phyloP scores from a whole-genome alignment of 345 rosid genomes.

The Citrus glauca region DNA sequence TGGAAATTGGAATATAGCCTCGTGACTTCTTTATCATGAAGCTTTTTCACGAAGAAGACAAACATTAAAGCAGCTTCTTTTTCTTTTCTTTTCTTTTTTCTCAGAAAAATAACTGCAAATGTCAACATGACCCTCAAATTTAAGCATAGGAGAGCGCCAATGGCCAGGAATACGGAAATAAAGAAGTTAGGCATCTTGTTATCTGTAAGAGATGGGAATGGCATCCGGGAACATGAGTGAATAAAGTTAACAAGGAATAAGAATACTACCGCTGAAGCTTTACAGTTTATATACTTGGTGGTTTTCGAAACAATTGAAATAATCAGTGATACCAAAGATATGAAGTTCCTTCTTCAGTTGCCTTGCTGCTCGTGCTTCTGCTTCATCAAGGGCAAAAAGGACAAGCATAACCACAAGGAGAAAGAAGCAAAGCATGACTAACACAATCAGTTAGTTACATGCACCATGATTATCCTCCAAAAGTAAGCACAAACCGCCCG shows the following conservation, averaged over 20 bases:
- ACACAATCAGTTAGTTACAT: neutral
- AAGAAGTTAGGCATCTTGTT: slow-evolving; percentile 34
- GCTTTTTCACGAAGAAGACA: neutral
- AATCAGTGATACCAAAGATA: slow-evolving; percentile 17
- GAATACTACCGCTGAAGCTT: slow-evolving; percentile 6
- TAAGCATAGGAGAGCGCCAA: slow-evolving; percentile 11
- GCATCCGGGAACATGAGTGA: slow-evolving; percentile 27
- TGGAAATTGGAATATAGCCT: neutral
- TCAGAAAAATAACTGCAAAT: neutral
- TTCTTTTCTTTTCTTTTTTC: neutral
- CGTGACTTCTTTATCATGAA: neutral
- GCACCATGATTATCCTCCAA: neutral
- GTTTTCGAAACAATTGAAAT: slow-evolving; percentile 15
- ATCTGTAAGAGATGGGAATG: slow-evolving; percentile 21
- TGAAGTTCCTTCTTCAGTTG: slow-evolving; percentile 44
- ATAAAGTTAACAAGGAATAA: neutral
- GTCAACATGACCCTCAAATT: neutral
- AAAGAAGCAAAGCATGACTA: slow-evolving; percentile 24
- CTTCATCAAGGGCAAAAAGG: slow-evolving; percentile 39
- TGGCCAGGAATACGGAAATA: slow-evolving; percentile 11
- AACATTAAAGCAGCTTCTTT: neutral
- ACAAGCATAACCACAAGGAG: slow-evolving; percentile 36
- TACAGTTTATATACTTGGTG: slow-evolving; percentile 17
- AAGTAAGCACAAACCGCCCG: neutral
- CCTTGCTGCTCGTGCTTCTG: slow-evolving; percentile 51